Evolutionary conservation across 768 basidiomycete species (phyloP).

Genomic region (Pleurotus giganteus): DNA sequence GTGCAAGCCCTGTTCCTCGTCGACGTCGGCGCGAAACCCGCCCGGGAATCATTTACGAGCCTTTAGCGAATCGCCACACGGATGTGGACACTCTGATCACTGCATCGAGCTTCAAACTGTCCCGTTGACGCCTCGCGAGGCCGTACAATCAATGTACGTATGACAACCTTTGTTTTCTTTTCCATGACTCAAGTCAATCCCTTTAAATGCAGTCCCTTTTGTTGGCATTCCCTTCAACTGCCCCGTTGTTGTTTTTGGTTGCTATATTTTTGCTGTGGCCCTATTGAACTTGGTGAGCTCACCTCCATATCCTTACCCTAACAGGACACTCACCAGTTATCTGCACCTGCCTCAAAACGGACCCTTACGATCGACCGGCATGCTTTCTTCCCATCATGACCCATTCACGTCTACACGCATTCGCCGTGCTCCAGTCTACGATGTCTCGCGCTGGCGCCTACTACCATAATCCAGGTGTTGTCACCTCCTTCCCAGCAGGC

Average conservation of each 20-base stretch:
- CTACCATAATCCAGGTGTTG: neutral
- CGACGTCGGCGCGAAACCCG: neutral
- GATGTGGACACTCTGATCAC: neutral
- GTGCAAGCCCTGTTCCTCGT: too few relatives aligned
- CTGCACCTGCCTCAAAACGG: neutral
- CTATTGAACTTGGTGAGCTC: neutral
- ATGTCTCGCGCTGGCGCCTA: neutral
- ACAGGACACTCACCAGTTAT: neutral
- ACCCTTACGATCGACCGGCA: neutral
- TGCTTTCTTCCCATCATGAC: neutral
- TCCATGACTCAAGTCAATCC: neutral
- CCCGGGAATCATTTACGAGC: neutral
- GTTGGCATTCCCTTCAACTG: neutral
- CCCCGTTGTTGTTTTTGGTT: neutral
- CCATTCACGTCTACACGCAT: neutral
- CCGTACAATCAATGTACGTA: too few relatives aligned
- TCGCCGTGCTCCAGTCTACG: neutral
- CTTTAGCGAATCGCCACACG: neutral
- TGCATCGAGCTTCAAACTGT: neutral
- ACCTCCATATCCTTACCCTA: neutral
- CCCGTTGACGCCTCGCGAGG: too few relatives aligned
- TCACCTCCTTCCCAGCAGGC: conserved; percentile 10
- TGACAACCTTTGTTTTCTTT: neutral
- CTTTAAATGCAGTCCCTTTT: neutral
- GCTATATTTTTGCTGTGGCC: neutral